phyloP scores from a whole-genome alignment of 208 protist species.

The Angomonas desouzai region DNA sequence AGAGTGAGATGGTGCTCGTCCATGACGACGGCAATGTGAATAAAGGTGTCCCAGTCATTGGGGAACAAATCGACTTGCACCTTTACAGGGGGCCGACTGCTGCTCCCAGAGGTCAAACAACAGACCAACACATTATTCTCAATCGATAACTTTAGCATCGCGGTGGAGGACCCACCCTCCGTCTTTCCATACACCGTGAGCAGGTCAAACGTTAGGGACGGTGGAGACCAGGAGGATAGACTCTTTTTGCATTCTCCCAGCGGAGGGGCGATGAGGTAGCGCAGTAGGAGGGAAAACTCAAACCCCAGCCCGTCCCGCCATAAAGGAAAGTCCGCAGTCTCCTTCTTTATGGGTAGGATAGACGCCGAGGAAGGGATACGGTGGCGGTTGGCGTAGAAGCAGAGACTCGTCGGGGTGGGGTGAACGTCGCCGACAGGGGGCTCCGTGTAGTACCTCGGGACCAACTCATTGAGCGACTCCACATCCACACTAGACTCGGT shows the following conservation, averaged over 20 bases:
- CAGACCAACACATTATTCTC: constrained; percentile 12
- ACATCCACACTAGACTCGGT: neutral
- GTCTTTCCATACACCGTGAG: constrained; percentile 22
- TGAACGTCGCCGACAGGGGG: neutral
- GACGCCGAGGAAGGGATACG: neutral
- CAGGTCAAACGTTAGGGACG: constrained; percentile 27
- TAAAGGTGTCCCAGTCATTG: constrained; percentile 49
- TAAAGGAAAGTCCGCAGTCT: constrained; percentile 25
- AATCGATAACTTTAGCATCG: constrained; percentile 13
- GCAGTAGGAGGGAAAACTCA: constrained; percentile 46
- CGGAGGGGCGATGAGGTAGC: constrained; percentile 41
- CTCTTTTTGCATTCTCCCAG: constrained; percentile 39
- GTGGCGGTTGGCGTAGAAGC: neutral
- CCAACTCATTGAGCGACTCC: neutral
- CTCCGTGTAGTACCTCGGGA: neutral
- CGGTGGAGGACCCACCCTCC: neutral
- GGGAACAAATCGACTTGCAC: constrained; percentile 14
- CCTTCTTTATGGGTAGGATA: neutral
- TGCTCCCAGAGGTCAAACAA: constrained; percentile 6
- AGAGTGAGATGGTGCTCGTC: constrained; percentile 37
- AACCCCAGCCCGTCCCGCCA: constrained; percentile 51
- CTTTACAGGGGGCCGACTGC: neutral
- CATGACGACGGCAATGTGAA: constrained; percentile 47
- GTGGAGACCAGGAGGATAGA: constrained; percentile 23
- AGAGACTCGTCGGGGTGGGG: neutral